phyloP scores from a whole-genome alignment of 495 filamentous ascomycete species.

The Staphylotrichum longicolle region DNA sequence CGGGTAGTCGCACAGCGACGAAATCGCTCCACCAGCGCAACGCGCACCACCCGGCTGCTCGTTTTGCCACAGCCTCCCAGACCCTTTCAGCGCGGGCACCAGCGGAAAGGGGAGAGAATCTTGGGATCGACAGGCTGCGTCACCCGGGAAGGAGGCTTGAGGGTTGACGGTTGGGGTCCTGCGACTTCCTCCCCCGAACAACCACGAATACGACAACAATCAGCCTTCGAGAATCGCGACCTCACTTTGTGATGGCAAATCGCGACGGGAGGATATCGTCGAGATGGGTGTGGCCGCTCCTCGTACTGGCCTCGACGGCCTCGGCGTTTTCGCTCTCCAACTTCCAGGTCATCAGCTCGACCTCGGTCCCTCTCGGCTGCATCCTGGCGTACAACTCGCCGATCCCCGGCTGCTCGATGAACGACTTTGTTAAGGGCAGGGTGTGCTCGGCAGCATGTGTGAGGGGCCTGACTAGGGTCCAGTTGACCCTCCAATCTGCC shows the following conservation, averaged over 20 bases:
- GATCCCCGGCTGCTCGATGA: conserved; percentile 35
- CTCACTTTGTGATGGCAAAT: conserved; percentile 24
- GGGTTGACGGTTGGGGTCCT: conserved; percentile 9
- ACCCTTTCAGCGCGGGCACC: background rate
- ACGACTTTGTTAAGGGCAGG: conserved; percentile 36
- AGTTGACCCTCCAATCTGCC: conserved; percentile 28
- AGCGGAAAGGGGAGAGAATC: background rate
- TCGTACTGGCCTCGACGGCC: conserved; percentile 36
- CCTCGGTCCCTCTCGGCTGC: conserved; percentile 37
- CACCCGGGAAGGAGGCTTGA: conserved; percentile 1
- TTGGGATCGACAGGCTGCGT: background rate
- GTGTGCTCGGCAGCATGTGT: conserved; percentile 40
- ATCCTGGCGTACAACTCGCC: conserved; percentile 40
- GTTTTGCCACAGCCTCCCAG: conserved; percentile 1
- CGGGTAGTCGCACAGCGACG: conserved; percentile 14
- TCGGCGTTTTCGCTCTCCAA: conserved; percentile 41
- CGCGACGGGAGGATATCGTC: conserved; percentile 7
- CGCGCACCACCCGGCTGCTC: background rate
- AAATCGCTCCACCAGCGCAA: conserved; percentile 14
- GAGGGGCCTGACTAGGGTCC: conserved; percentile 28
- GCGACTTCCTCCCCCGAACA: background rate
- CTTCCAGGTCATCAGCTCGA: conserved; percentile 41
- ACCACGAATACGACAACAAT: background rate
- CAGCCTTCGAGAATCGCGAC: conserved; percentile 23
- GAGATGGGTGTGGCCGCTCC: conserved; percentile 27